A percentile compares a stretch with the other conserved stretches of the same genome.
Evolutionary conservation across 495 filamentous ascomycete genomes (phyloP).

Genomic region (Penicillium arizonense): DNA sequence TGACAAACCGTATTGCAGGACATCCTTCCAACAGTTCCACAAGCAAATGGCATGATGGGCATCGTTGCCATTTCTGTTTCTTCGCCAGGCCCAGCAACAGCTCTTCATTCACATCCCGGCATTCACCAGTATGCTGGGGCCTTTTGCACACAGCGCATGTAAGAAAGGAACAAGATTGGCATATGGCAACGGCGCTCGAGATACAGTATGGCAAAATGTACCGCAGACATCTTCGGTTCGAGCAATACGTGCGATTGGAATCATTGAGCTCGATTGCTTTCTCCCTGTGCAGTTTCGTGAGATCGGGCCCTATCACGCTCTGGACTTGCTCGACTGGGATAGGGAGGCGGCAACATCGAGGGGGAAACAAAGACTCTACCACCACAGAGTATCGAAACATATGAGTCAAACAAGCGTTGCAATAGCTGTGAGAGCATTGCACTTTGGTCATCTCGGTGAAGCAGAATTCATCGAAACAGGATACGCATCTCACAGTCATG

Average conservation of each 20-base stretch:
- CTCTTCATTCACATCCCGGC: background rate
- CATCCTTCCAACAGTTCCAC: too few relatives aligned
- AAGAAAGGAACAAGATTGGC: too few relatives aligned
- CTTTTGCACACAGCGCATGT: too few relatives aligned
- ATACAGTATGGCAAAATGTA: constrained; percentile 9
- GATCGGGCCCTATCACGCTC: constrained; percentile 6
- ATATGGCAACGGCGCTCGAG: too few relatives aligned
- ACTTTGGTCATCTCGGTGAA: constrained; percentile 7
- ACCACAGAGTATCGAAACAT: constrained; percentile 29
- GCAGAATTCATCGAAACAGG: background rate
- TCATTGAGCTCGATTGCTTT: constrained; percentile 28
- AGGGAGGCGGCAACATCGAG: constrained; percentile 32
- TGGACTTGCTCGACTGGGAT: constrained; percentile 16
- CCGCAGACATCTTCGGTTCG: constrained; percentile 20
- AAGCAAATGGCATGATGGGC: background rate
- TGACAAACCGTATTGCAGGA: too few relatives aligned
- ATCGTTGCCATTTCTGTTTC: background rate
- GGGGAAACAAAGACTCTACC: constrained; percentile 40
- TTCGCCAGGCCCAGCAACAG: background rate
- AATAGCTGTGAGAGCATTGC: constrained; percentile 39
- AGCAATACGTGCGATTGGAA: constrained; percentile 31
- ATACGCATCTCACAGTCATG: background rate
- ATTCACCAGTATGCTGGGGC: too few relatives aligned
- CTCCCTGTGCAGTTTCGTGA: constrained; percentile 5
- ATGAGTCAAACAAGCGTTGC: constrained; percentile 24